Evolutionary conservation across 768 basidiomycete species (phyloP).

Genomic region (Boletus fagicola): DNA sequence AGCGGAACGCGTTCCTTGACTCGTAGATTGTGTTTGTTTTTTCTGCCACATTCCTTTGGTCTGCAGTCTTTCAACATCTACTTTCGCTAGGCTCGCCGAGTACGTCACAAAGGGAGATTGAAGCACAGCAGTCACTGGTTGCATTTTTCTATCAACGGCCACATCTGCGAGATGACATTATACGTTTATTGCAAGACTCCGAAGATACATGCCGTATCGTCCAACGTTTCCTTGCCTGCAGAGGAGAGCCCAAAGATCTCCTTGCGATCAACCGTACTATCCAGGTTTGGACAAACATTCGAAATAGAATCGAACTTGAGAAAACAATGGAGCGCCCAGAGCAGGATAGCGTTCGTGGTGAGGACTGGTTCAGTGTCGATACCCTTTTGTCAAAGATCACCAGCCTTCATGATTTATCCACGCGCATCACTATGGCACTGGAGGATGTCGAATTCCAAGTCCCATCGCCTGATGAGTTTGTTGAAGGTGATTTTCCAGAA

Average conservation of each 20-base stretch:
- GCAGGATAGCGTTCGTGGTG: constrained; percentile 11
- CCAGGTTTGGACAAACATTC: constrained; percentile 54
- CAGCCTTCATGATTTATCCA: constrained; percentile 50
- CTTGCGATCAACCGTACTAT: constrained; percentile 63
- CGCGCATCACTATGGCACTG: constrained; percentile 53
- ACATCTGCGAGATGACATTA: constrained; percentile 64
- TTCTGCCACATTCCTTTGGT: background rate
- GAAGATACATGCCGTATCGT: constrained; percentile 76
- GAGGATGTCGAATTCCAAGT: constrained; percentile 27
- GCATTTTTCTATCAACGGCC: constrained; percentile 61
- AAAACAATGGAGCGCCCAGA: constrained; percentile 46
- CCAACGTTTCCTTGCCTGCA: constrained; percentile 70
- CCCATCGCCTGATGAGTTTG: constrained; percentile 22
- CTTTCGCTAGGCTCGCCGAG: constrained; percentile 72
- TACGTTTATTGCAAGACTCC: constrained; percentile 49
- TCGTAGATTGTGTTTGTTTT: constrained; percentile 70
- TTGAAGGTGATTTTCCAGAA: constrained; percentile 20
- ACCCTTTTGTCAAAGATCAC: constrained; percentile 51
- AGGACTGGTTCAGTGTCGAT: constrained; percentile 60
- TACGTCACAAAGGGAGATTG: constrained; percentile 69
- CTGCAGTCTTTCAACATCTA: constrained; percentile 15
- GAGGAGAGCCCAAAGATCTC: constrained; percentile 66
- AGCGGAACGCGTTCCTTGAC: constrained; percentile 74
- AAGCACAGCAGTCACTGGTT: constrained; percentile 73
- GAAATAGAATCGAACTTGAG: constrained; percentile 53